Conservation (phyloP, 106 monocot genomes). For the Gastrodia elata region DNA sequence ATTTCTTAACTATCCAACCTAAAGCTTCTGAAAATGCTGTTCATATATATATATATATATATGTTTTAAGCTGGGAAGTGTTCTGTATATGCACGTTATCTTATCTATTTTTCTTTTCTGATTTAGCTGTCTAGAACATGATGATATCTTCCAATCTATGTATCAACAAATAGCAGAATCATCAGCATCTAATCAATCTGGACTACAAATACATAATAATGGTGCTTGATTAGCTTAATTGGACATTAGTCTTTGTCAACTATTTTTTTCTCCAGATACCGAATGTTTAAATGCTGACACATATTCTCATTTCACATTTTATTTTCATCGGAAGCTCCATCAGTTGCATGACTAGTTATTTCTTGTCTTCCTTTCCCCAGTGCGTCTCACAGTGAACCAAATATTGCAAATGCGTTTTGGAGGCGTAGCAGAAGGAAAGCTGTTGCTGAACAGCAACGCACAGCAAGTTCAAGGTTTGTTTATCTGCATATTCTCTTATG, state of each 20-base stretch:
- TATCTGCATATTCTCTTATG: not conserved
- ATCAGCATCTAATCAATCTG: constrained; percentile 38
- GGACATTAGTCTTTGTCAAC: not conserved
- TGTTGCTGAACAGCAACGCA: constrained; percentile 73
- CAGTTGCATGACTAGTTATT: constrained; percentile 4
- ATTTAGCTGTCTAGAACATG: constrained; percentile 55
- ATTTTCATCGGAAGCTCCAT: not conserved
- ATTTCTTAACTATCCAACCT: not conserved
- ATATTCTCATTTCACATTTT: not conserved
- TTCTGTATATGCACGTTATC: not conserved
- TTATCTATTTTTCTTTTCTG: not conserved
- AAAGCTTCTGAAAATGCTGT: not conserved
- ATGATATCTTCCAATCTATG: constrained; percentile 54
- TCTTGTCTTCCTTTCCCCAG: constrained; percentile 30
- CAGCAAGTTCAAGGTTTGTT: constrained; percentile 89
- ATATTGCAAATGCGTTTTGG: constrained; percentile 77
- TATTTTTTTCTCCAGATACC: not conserved
- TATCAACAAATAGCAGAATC: constrained; percentile 40
- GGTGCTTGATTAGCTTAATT: constrained; percentile 21
- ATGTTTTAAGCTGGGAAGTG: not conserved
- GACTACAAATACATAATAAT: constrained; percentile 42
- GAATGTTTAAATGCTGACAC: not conserved
- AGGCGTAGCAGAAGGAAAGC: constrained; percentile 68
- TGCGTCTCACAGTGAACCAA: constrained; percentile 86
- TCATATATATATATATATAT: not conserved